These are phyloP conservation scores for Agapanthus africanus DNA, from an alignment of 106 monocot genomes.

Conservation along the genomic window DNA sequence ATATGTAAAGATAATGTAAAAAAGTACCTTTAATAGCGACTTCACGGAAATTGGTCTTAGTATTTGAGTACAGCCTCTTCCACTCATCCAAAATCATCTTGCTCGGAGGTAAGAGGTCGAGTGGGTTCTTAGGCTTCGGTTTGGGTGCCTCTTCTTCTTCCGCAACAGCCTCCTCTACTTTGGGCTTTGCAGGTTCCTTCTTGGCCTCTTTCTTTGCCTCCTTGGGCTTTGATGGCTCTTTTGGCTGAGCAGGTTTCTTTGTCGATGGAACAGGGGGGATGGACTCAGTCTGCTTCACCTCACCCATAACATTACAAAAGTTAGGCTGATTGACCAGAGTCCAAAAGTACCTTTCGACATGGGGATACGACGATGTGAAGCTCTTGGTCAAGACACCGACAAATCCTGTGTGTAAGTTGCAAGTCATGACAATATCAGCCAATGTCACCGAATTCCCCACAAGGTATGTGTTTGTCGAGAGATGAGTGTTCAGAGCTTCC, in stretches of 20 bases:
- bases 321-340: constrained; percentile 86
- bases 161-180: constrained; percentile 26
- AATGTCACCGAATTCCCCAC: constrained; percentile 74
- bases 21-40: constrained; percentile 83
- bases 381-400: constrained; percentile 46
- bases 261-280: constrained; percentile 40
- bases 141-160: constrained; percentile 74
- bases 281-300: constrained; percentile 66
- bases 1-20: too few relatives aligned
- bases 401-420: constrained; percentile 64
- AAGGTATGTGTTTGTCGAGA: constrained; percentile 66
- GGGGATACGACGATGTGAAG: constrained; percentile 79
- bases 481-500: constrained; percentile 56
- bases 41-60: constrained; percentile 91
- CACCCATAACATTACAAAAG: constrained; percentile 55
- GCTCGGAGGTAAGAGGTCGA: constrained; percentile 82
- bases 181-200: constrained; percentile 58
- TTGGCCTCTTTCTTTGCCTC: constrained; percentile 32
- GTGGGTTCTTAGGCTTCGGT: constrained; percentile 71
- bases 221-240: constrained; percentile 52
- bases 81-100: constrained; percentile 94
- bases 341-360: constrained; percentile 93
- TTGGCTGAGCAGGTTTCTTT: constrained; percentile 42
- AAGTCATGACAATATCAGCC: constrained; percentile 72
- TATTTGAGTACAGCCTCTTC: constrained; percentile 96